Percentiles rank a stretch among this genome's conserved stretches.
Evolutionary conservation across 1,139 yeast species (phyloP).

Genomic region (Yamadazyma trypodendri): DNA sequence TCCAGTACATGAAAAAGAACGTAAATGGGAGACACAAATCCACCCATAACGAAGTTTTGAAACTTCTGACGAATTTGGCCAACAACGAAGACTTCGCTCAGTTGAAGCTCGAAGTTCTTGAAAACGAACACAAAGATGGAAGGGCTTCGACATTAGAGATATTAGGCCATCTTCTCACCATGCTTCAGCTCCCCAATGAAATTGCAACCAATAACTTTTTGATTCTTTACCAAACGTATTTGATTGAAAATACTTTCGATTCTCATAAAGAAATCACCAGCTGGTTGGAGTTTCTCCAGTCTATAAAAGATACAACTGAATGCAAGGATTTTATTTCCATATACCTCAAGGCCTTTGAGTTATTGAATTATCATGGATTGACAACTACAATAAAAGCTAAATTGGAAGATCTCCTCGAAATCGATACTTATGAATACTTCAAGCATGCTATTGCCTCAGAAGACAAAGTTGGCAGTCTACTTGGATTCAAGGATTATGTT

Average conservation of each 20-base stretch:
- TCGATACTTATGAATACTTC: conserved; percentile 10
- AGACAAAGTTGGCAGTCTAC: conserved; percentile 7
- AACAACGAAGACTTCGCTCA: conserved; percentile 25
- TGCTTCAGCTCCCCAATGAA: conserved; percentile 17
- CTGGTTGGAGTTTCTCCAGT: conserved; percentile 37
- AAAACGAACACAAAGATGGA: conserved; percentile 26
- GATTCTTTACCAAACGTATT: conserved; percentile 27
- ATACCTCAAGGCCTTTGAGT: conserved; percentile 37
- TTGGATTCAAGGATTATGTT: conserved; percentile 22
- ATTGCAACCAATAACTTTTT: conserved; percentile 23
- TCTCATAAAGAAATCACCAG: conserved; percentile 22
- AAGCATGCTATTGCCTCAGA: conserved; percentile 8
- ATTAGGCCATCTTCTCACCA: conserved; percentile 19
- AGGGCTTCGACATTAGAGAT: conserved; percentile 13
- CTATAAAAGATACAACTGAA: conserved; percentile 27
- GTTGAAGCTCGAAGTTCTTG: conserved; percentile 38
- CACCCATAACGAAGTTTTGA: conserved; percentile 32
- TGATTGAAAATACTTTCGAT: conserved; percentile 28
- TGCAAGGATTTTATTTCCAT: conserved; percentile 26
- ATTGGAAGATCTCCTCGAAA: conserved; percentile 1
- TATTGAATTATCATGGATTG: conserved; percentile 14
- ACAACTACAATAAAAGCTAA: neutral
- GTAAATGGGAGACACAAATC: conserved; percentile 24
- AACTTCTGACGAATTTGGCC: conserved; percentile 22
- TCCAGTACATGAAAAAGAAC: conserved; percentile 30